Evolutionary conservation across 2,329 filamentous ascomycete species (phyloP).

Genomic region (Epichloe baconii): DNA sequence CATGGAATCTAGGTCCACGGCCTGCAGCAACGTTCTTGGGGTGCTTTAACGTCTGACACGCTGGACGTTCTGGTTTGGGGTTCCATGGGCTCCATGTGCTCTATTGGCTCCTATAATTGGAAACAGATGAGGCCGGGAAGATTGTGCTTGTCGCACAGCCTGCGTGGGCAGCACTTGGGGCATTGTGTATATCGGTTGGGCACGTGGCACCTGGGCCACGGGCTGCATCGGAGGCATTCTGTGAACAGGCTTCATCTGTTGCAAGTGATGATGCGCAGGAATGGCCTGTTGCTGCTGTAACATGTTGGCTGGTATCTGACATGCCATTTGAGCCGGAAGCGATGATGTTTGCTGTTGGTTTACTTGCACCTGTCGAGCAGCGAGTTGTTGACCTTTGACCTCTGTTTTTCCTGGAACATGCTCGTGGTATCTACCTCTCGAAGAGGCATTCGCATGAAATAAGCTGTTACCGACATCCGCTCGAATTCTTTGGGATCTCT

Average conservation of each 20-base stretch:
- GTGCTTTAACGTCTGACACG: too few relatives aligned
- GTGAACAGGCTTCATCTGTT: background rate
- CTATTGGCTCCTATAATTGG: too few relatives aligned
- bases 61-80: too few relatives aligned
- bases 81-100: too few relatives aligned
- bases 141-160: too few relatives aligned
- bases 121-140: too few relatives aligned
- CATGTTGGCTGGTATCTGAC: background rate
- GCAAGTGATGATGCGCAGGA: background rate
- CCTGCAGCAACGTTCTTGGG: too few relatives aligned
- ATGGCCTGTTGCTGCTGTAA: background rate
- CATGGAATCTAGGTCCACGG: too few relatives aligned
- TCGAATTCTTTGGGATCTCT: constrained; percentile 18
- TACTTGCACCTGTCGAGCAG: background rate
- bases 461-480: constrained; percentile 29
- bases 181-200: too few relatives aligned
- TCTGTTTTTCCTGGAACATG: constrained; percentile 14
- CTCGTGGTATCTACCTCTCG: constrained; percentile 15
- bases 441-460: constrained; percentile 30
- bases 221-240: too few relatives aligned
- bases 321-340: background rate
- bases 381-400: background rate
- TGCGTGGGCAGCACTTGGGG: too few relatives aligned
- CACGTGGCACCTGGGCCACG: too few relatives aligned
- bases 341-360: background rate